Base-by-base conservation (phyloP, 257 asterid genomes). In the Nicotiana tomentosiformis region DNA sequence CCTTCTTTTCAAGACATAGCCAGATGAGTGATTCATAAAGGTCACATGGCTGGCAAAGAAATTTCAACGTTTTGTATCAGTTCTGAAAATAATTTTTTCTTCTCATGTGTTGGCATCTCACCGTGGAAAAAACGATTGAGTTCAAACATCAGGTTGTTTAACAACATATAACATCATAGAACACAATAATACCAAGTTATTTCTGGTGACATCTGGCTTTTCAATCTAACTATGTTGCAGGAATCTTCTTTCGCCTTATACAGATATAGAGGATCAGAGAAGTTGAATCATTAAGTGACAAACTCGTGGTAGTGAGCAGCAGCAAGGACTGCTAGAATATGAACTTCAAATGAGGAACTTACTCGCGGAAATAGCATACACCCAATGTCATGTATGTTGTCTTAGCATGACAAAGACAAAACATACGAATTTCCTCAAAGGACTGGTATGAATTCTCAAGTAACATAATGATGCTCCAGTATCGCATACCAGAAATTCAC, bases 21-120 rank as follows among this genome's bases (percentile, higher is more conserved):
- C 91, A 90, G 82, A 91, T 87, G 86, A 91, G 88, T 87, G 88
- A 88, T 84, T 82, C 87, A 81, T 87, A 51, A 85, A 89, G 80
- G 79, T 81, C 86, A 84, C 77, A 79, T 82, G 79, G 88, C 87
- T 81, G 83, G 87, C 72, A 83, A 82, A 82, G 77, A 81, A 87
- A 82, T 80, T 79, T 77, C 74, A 84, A 70, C 16, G 72, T 70
- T 88, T 57, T 72, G 83, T 67, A 84, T 69, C 66, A 83, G 85
- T 81, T 60, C 49, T 53, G 74, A 68, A 32, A 49, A 65, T 55
- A 69, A 84, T 30, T 56, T n/a, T 60, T 81, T 65, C 35, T 32
- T 32, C 35, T 32, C 30, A 23, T n/a, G 39, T 64, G 62, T 51
- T 15, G 7, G 43, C 72, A 56, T 67, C 29, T 74, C 17, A 46